A percentile compares a stretch with the other conserved stretches of the same genome.
Conservation (phyloP, 305 asterid species). For the Euphrasia arctica region DNA sequence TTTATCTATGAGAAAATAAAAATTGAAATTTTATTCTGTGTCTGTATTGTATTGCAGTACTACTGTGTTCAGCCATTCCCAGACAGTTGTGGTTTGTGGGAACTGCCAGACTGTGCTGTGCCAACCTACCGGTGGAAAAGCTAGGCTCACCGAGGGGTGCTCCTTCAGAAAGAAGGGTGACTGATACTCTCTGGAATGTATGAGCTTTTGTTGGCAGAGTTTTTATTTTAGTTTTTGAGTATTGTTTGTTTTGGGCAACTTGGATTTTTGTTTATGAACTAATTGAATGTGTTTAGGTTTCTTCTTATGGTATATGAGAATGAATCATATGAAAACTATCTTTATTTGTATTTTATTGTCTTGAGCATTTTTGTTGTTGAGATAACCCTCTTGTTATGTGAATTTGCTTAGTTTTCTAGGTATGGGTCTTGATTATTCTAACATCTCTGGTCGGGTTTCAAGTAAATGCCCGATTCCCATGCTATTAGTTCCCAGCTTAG, state of each 20-base stretch:
- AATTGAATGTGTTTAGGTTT: not conserved
- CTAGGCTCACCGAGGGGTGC: constrained; percentile 44
- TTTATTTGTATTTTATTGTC: not conserved
- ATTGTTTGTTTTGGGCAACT: not conserved
- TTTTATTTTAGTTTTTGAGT: not conserved
- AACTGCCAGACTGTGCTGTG: constrained; percentile 46
- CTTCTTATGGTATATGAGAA: not conserved
- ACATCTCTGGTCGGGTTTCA: no score
- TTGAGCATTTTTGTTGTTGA: not conserved
- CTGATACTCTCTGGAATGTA: not conserved
- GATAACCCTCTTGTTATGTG: not conserved
- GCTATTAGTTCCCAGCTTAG: no score
- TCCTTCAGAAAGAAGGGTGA: constrained; percentile 43
- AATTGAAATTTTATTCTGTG: not conserved
- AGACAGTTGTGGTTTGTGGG: constrained; percentile 37
- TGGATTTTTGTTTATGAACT: not conserved
- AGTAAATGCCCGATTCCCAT: no score
- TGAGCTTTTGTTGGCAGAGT: not conserved
- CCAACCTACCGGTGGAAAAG: constrained; percentile 44
- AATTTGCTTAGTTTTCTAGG: no score
- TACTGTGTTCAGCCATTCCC: constrained; percentile 39
- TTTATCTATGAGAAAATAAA: not conserved
- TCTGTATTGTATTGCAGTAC: constrained; percentile 27
- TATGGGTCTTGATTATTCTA: no score
- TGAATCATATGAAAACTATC: not conserved